phyloP scores from a whole-genome alignment of 768 basidiomycete species.

The Leccinum disarticulatum region DNA sequence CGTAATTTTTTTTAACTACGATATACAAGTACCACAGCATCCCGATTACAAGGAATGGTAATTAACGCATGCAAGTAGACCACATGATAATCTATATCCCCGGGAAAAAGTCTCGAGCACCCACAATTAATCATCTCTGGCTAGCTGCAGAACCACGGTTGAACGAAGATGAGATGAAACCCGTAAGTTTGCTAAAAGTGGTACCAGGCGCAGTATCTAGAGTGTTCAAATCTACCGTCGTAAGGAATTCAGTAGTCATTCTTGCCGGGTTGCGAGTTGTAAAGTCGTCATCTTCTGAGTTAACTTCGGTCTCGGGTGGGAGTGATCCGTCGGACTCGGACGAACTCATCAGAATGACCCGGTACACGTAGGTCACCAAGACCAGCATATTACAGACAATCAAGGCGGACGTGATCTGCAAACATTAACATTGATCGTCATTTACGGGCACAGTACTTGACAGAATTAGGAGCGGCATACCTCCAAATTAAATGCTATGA shows the following conservation, averaged over 20 bases:
- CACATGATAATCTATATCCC: not conserved
- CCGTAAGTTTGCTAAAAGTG: not conserved
- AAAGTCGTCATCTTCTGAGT: not conserved
- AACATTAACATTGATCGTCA: not conserved
- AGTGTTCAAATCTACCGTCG: slow-evolving; percentile 13
- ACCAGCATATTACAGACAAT: slow-evolving; percentile 18
- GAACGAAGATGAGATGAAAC: not conserved
- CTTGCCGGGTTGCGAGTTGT: not conserved
- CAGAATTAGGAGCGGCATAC: not conserved
- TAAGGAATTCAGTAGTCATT: not conserved
- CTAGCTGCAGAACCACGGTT: not conserved
- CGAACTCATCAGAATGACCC: slow-evolving; percentile 1
- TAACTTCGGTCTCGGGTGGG: slow-evolving; percentile 3
- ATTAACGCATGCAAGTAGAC: not conserved
- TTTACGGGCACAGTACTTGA: not conserved
- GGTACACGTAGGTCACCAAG: slow-evolving; percentile 14
- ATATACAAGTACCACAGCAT: not conserved
- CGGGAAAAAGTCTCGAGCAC: not conserved
- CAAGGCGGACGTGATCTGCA: not conserved
- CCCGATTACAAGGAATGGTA: not conserved
- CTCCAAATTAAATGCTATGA: not conserved
- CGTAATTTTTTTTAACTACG: not conserved
- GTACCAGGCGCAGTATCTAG: not conserved
- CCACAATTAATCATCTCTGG: not conserved
- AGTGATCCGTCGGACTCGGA: not conserved